Base-by-base conservation (phyloP, 768 basidiomycete genomes). In the Mycena haematopus region DNA sequence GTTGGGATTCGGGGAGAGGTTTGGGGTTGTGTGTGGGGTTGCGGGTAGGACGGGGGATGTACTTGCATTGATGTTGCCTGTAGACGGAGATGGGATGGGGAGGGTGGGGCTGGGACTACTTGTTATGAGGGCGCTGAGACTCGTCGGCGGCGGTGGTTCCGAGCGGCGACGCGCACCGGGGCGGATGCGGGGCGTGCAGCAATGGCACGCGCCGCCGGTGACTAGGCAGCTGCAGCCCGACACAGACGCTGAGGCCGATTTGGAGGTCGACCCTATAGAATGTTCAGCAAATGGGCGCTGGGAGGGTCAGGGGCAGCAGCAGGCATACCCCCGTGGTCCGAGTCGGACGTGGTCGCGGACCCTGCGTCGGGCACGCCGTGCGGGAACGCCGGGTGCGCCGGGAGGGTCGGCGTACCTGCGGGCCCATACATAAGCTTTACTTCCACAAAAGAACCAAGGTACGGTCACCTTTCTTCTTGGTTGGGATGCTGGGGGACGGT, bases 301-400 rank as follows among this genome's bases (percentile, higher is more conserved):
- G 68, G 66, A 61, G 67, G 52, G 72, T 68, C 71, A 73, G 71
- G 77, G 77, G 73, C 78, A 79, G 77, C 75, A 75, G 72, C 78
- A 78, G 76, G 83, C 86, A 82, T 84, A 87, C 85, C 85, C 76
- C 86, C 81, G 75, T 82, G 81, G 70, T 90, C 87, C 58, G 87
- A 86, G 68, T 89, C 87, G 51, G 78, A 75, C 52, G 79, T 79
- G 66, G 81, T 53, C 81, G 79, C 82, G 82, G 84, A 80, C 86
- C 82, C 81, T 83, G 87, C 78, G 75, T 84, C 80, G 19, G 89
- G 88, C 42, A 93, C 81, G 77, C 91, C 91, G 70, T 88, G 79
- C 65, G 91, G 91, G 80, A 91, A 93, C 80, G 91, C 82, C 82
- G 91, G 89, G 79, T 83, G 78, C 70, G 84, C 84, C 70, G 85